Conservation (phyloP, 106 monocot species). For the Dioscorea dumetorum region DNA sequence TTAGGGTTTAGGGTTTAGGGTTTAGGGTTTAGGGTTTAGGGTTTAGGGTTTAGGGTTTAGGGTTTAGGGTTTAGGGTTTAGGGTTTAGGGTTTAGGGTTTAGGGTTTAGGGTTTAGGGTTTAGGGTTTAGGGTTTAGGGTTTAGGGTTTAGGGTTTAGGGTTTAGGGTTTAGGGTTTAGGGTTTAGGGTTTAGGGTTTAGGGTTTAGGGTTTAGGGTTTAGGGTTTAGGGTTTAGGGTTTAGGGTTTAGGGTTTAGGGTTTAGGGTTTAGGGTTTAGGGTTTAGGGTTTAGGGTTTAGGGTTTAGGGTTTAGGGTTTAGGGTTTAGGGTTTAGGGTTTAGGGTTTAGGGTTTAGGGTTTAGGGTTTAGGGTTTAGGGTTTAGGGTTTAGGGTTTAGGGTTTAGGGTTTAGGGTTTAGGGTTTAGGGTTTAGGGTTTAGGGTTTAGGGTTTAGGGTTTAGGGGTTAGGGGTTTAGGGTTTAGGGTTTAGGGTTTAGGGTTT, state of each 20-base stretch:
- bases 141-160: constrained; percentile 15
- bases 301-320: no score
- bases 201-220: constrained; percentile 16
- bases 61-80: constrained; percentile 13
- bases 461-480: constrained; percentile 12
- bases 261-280: constrained; percentile 9
- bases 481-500: constrained; percentile 20
- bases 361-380: constrained; percentile 26
- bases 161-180: constrained; percentile 14
- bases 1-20: neutral
- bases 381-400: constrained; percentile 27
- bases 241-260: constrained; percentile 14
- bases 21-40: neutral
- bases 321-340: constrained; percentile 10
- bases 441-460: constrained; percentile 1
- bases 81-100: constrained; percentile 19
- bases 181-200: constrained; percentile 9
- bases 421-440: constrained; percentile 6
- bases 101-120: constrained; percentile 20
- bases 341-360: constrained; percentile 24
- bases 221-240: constrained; percentile 14
- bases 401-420: constrained; percentile 4
- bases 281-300: constrained; percentile 14
- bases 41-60: neutral
- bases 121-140: constrained; percentile 15